phyloP scores from a whole-genome alignment of 495 filamentous ascomycete genomes.

The Talaromyces stipitatus region DNA sequence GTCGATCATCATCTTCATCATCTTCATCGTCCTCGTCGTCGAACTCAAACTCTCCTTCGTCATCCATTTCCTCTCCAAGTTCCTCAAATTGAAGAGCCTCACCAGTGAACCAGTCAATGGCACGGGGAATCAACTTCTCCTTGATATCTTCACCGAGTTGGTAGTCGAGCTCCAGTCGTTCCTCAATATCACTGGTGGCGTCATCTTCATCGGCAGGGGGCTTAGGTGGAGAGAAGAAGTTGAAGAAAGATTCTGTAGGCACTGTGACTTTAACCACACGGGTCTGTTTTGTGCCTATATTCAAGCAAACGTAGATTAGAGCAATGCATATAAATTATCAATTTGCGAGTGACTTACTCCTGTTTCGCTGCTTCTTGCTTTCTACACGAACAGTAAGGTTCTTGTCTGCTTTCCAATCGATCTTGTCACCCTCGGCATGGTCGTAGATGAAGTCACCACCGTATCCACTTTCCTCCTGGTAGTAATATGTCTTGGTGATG shows the following conservation, averaged over 20 bases:
- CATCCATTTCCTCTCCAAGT: constrained; percentile 77
- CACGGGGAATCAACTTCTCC: constrained; percentile 98
- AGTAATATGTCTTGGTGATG: constrained; percentile 97
- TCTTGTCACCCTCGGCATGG: constrained; percentile 95
- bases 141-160: constrained; percentile 99
- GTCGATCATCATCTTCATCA: constrained; percentile 62
- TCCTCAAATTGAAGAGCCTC: constrained; percentile 98
- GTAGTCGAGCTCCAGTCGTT: constrained; percentile 97
- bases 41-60: constrained; percentile 77
- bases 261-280: constrained; percentile 98
- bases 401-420: constrained; percentile 90
- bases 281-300: constrained; percentile 92
- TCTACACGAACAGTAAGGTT: constrained; percentile 91
- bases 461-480: constrained; percentile 98
- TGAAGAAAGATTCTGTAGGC: constrained; percentile 98
- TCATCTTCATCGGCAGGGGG: constrained; percentile 69
- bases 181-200: constrained; percentile 83
- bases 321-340: not conserved
- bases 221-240: constrained; percentile 97
- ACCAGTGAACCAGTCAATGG: constrained; percentile 99
- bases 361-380: constrained; percentile 99
- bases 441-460: constrained; percentile 99
- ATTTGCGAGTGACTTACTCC: constrained; percentile 59
- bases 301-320: constrained; percentile 19
- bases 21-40: constrained; percentile 94